Conservation (phyloP, 2,329 filamentous ascomycete genomes). For the Monilinia fructigena region DNA sequence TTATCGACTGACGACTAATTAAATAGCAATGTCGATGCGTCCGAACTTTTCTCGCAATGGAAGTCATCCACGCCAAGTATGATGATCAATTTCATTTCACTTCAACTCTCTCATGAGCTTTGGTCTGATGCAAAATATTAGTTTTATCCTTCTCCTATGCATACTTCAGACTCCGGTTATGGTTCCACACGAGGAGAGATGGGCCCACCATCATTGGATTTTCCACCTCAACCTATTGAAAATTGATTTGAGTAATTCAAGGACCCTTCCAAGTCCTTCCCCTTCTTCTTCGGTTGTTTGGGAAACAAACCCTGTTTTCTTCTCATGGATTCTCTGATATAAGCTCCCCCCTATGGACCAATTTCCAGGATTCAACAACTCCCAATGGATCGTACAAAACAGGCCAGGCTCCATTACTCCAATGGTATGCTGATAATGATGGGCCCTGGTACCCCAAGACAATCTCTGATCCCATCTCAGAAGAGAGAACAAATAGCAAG, state of each 20-base stretch:
- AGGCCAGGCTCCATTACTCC: constrained; percentile 35
- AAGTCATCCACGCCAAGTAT: constrained; percentile 32
- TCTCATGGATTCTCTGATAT: constrained; percentile 32
- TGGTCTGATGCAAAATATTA: constrained; percentile 34
- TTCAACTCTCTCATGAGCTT: constrained; percentile 13
- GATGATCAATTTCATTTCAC: constrained; percentile 27
- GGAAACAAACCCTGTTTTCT: constrained; percentile 28
- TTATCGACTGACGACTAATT: constrained; percentile 24
- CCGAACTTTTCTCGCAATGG: constrained; percentile 32
- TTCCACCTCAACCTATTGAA: constrained; percentile 37
- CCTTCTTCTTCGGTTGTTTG: constrained; percentile 28
- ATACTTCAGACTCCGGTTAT: constrained; percentile 31
- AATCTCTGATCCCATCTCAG: constrained; percentile 34
- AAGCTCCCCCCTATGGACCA: constrained; percentile 28
- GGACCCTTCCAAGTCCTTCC: constrained; percentile 36
- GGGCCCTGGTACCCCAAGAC: constrained; percentile 47
- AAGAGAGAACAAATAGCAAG: constrained; percentile 31
- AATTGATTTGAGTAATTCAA: constrained; percentile 36
- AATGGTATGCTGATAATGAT: constrained; percentile 45
- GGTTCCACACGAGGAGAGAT: constrained; percentile 33
- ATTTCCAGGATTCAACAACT: constrained; percentile 30
- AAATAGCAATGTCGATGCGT: constrained; percentile 34
- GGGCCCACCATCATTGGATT: constrained; percentile 35
- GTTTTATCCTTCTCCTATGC: constrained; percentile 32
- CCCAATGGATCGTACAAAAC: constrained; percentile 29